Base-by-base conservation (phyloP, 2,329 filamentous ascomycete species). In the Claviceps sp. region DNA sequence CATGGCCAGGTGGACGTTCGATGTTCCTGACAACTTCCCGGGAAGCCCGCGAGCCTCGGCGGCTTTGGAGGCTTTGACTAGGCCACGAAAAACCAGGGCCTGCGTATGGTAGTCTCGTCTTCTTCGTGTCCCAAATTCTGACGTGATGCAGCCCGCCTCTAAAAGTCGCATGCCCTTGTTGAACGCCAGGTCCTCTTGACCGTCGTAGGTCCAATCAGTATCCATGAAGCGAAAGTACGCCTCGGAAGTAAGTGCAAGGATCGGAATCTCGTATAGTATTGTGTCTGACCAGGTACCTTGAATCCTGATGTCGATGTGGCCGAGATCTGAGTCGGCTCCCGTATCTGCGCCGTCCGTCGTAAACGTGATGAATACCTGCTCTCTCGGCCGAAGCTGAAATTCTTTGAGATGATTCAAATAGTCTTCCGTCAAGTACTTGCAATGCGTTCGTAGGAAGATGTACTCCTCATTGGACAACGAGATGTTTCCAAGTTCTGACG, bases 191-290 rank as follows among this genome's bases (percentile, higher is more conserved):
- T 95, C 84, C 62, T 95, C 82, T 66, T 98, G 93, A 2, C 84
- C 85, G 5, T 86, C 79, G 61, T 97, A 86, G 60, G 79, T 84
- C 93, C 93, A 98, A 65, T 96, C 90, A 50, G 71, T 87, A 64
- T 98, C 89, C 73, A 89, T 88, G 69, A 95, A 97, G 64, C 87
- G 89, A 76, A 98, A 98, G 71, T 96, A 98, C 48, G 93, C 89
- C 68, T 98, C 91, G 47, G 89, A 96, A 1, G 91, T 88, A 57
- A 98, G 70, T 2, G 94, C 89, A 19, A 98, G 77, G 22, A 98
- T 77, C 0, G 93, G 93, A 53, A 98, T 96, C 70, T 98, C 93
- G 70, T 98, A 98, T 24, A 98, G 79, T 53, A 98, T 98, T 0
- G 93, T 97, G 59, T 96, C 89, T 8, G 89, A 79, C 93, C 93